Conservation (phyloP, 352 stramenopile species). For the Hyaloperonospora arabidopsidis region DNA sequence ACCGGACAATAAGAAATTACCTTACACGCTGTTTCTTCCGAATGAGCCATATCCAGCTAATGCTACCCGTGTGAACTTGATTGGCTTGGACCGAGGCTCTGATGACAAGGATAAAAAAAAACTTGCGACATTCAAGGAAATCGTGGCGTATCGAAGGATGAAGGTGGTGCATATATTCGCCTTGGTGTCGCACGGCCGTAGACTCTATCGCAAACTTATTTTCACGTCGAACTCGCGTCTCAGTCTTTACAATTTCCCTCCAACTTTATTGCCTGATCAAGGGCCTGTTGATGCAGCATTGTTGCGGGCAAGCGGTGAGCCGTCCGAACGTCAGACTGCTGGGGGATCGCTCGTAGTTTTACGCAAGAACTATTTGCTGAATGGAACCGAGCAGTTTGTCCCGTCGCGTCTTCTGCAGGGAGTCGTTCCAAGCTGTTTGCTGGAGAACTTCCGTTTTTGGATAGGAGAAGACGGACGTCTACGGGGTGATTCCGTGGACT, state of each 20-base stretch:
- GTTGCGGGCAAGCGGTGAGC: conserved; percentile 56
- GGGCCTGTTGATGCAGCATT: conserved; percentile 52
- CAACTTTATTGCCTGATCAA: conserved; percentile 56
- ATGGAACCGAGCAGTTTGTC: conserved; percentile 83
- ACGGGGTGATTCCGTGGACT: conserved; percentile 88
- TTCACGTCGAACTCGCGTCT: conserved; percentile 95
- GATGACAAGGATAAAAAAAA: conserved; percentile 76
- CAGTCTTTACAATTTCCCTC: conserved; percentile 89
- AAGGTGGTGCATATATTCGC: conserved; percentile 95
- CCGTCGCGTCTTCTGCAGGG: conserved; percentile 90
- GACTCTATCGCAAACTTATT: conserved; percentile 93
- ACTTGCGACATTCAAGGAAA: conserved; percentile 94
- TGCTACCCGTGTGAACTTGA: conserved; percentile 42
- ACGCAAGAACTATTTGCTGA: conserved; percentile 53
- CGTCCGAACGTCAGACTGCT: conserved; percentile 46
- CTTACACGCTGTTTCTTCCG: conserved; percentile 67
- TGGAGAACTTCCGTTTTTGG: conserved; percentile 97
- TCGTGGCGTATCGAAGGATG: conserved; percentile 89
- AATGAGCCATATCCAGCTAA: conserved; percentile 37
- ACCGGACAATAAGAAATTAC: conserved; percentile 74
- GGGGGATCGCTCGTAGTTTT: conserved; percentile 88
- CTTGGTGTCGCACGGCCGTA: conserved; percentile 93
- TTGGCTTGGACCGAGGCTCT: conserved; percentile 59
- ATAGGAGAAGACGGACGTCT: conserved; percentile 92
- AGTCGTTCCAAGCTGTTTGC: conserved; percentile 88